These are phyloP conservation scores for Conticribra guillardii DNA, from an alignment of 108 stramenopile species.

Conservation along the genomic window DNA sequence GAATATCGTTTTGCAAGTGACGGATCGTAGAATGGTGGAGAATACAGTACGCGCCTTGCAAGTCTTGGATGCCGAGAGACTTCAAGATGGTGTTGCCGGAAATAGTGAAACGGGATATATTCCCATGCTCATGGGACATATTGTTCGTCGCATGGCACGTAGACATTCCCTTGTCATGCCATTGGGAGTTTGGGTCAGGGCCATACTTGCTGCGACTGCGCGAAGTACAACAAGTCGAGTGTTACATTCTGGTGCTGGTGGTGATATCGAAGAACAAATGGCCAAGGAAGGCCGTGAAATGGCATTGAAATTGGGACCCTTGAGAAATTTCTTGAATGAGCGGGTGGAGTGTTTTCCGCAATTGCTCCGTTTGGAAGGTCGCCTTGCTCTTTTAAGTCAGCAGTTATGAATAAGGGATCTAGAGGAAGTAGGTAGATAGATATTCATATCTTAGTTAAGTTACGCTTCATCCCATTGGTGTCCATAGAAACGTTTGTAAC, in stretches of 20 bases:
- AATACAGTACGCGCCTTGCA: constrained; percentile 41
- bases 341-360: constrained; percentile 53
- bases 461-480: too few species aligned
- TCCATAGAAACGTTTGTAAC: too few species aligned
- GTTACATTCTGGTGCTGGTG: too few species aligned
- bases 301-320: constrained; percentile 43
- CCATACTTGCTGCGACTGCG: constrained; percentile 43
- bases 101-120: constrained; percentile 18
- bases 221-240: constrained; percentile 23
- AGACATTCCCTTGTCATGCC: constrained; percentile 40
- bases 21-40: constrained; percentile 35
- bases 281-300: constrained; percentile 41
- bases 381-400: constrained; percentile 46
- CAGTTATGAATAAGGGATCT: too few species aligned
- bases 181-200: constrained; percentile 46
- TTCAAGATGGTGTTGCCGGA: not conserved
- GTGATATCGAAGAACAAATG: constrained; percentile 21
- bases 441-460: too few species aligned
- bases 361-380: constrained; percentile 47
- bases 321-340: constrained; percentile 52
- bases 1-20: constrained; percentile 45
- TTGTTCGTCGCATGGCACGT: constrained; percentile 50
- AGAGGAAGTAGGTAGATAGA: too few species aligned
- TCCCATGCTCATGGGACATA: constrained; percentile 47
- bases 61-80: constrained; percentile 33